Evolutionary conservation across 2,329 filamentous ascomycete species (phyloP), one percentile per base, ranked within the genome.

Genomic region (Hansfordia pulvinata): DNA sequence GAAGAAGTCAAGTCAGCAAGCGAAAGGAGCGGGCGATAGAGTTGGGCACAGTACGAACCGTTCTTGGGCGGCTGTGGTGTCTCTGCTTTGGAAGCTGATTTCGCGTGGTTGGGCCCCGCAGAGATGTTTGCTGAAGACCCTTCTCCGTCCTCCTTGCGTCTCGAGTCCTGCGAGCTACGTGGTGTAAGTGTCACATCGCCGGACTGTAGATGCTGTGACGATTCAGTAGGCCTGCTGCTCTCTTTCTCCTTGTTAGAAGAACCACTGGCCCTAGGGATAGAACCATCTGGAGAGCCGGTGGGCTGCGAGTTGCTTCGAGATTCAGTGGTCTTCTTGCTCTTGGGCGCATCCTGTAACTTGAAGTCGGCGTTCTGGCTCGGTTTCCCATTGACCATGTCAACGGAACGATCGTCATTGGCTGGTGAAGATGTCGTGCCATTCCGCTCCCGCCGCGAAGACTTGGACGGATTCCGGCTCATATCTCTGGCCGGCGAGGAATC

Each of bases 311-410:
- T 56, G 36, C 51, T 57, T 29, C 60, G 53, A 4, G 57, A 49
- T 30, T 50, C 52, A 10, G 50, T 39, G 17, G 53, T 34, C 40
- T 60, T 64, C 40, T 67, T 69, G 41, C 62, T 68, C 50, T 75
- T 79, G 1, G 84, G 82, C 2, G 79, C 81, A 25, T 93, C 83
- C 43, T 88, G 82, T 22, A 90, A 53, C 51, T 77, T 83, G 53
- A 86, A 86, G 16, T 74, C 72, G 9, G 81, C 75, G 10, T 37
- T 42, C 3, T 49, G 33, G 25, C 47, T 44, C 8, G 40, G 35
- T 29, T 49, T 58, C 18, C 50, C 49, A 34, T 53, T 60, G 1
- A 47, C 30, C n/a, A 38, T 22, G 27, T 53, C 58, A 26, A 47
- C 45, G 6, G 46, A 34, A 28, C 44, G 52, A 3, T 62, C 59